Conservation (phyloP, 306 rosid genomes). For the Citrullus mucosospermus region DNA sequence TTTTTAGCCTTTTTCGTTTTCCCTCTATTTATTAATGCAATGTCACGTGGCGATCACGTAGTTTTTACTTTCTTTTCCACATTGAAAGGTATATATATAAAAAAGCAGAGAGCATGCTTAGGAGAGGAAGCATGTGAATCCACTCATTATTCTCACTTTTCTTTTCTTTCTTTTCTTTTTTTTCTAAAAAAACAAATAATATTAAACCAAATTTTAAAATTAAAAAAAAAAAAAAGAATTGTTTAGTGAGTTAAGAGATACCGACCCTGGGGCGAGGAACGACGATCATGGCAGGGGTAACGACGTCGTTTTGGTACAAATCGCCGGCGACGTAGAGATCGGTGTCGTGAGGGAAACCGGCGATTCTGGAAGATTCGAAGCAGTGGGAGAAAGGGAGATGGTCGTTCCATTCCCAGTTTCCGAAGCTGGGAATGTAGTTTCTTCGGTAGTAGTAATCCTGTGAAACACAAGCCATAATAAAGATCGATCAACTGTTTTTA, state of each 20-base stretch:
- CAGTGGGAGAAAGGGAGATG: constrained; percentile 74
- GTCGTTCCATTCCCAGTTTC: constrained; percentile 94
- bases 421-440: constrained; percentile 64
- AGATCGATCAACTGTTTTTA: no score
- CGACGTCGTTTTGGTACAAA: constrained; percentile 52
- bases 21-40: no score
- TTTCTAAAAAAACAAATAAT: no score
- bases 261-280: constrained; percentile 71
- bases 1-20: no score
- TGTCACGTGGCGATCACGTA: constrained; percentile 5
- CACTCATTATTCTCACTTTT: neutral
- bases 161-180: neutral
- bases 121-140: neutral
- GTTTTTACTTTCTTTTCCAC: neutral
- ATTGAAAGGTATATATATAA: neutral
- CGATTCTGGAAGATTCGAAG: constrained; percentile 66
- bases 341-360: constrained; percentile 33
- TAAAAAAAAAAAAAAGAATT: no score
- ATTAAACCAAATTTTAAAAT: no score
- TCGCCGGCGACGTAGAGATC: constrained; percentile 72
- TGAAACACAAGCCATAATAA: neutral
- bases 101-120: neutral
- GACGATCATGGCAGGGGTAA: constrained; percentile 75
- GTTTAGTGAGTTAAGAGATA: neutral
- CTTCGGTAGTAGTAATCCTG: constrained; percentile 53